Evolutionary conservation across 352 stramenopile genomes (phyloP).

Genomic region (Pythium guiyangense): DNA sequence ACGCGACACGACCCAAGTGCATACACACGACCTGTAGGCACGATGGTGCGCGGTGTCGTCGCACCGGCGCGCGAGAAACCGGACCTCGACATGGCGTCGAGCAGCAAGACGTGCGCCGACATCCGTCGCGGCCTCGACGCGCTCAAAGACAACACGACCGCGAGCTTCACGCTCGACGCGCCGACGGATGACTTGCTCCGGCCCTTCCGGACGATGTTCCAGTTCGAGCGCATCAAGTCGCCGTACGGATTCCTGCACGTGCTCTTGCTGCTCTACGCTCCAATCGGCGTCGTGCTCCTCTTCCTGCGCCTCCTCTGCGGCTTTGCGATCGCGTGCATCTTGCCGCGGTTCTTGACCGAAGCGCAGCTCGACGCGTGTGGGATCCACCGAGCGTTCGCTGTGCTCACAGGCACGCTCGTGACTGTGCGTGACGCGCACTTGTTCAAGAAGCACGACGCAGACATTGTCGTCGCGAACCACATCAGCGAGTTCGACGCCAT

Average conservation of each 20-base stretch:
- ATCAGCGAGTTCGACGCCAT: conserved; percentile 74
- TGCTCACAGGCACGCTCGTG: conserved; percentile 45
- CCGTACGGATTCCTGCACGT: conserved; percentile 35
- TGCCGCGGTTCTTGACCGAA: conserved; percentile 39
- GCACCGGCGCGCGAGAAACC: neutral
- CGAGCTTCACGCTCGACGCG: conserved; percentile 19
- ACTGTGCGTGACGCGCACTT: conserved; percentile 30
- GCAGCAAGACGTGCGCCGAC: conserved; percentile 13
- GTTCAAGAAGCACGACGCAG: conserved; percentile 19
- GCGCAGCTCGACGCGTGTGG: conserved; percentile 42
- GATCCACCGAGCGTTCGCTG: conserved; percentile 30
- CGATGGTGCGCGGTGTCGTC: conserved; percentile 9
- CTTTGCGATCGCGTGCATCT: conserved; percentile 39
- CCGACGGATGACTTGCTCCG: conserved; percentile 27
- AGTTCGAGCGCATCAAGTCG: conserved; percentile 60
- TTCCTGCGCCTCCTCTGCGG: conserved; percentile 26
- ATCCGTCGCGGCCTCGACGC: conserved; percentile 26
- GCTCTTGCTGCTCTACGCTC: conserved; percentile 51
- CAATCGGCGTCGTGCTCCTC: conserved; percentile 45
- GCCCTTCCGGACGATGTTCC: conserved; percentile 57
- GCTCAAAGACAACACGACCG: conserved; percentile 21
- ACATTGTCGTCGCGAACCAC: conserved; percentile 71
- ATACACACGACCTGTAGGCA: neutral
- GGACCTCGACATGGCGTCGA: conserved; percentile 32
- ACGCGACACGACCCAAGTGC: no score